A percentile compares a stretch with the other conserved stretches of the same genome.
Conservation (phyloP, 2,329 filamentous ascomycete species). For the Aspergillus sp. region DNA sequence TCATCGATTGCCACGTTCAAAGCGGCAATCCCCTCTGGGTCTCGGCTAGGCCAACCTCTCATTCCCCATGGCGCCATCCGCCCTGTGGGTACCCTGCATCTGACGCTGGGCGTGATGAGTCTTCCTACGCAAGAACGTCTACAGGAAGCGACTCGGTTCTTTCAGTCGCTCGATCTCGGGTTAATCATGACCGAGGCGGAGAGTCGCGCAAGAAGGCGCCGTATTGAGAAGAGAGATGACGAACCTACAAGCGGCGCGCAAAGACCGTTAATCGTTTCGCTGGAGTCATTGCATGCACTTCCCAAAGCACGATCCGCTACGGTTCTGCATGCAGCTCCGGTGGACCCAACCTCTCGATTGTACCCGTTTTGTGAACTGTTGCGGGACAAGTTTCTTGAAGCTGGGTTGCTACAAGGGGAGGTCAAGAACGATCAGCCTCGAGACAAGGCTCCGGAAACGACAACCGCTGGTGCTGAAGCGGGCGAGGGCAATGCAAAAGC, state of each 20-base stretch:
- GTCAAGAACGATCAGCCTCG: slow-evolving; percentile 12
- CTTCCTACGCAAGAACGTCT: slow-evolving; percentile 54
- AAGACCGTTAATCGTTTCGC: slow-evolving; percentile 38
- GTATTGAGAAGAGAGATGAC: neutral
- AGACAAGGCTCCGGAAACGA: neutral
- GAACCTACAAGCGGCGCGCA: neutral
- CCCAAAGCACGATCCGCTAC: slow-evolving; percentile 35
- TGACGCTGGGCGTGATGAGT: slow-evolving; percentile 85
- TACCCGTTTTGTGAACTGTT: slow-evolving; percentile 42
- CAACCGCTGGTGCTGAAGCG: neutral
- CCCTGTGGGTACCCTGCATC: slow-evolving; percentile 75
- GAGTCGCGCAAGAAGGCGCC: slow-evolving; percentile 17
- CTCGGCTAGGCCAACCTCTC: slow-evolving; percentile 23
- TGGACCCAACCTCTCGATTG: slow-evolving; percentile 39
- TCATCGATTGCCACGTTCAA: slow-evolving; percentile 60
- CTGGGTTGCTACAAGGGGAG: slow-evolving; percentile 39
- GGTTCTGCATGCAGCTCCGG: slow-evolving; percentile 38
- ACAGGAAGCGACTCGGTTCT: slow-evolving; percentile 43
- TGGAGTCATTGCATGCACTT: slow-evolving; percentile 42
- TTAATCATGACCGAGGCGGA: slow-evolving; percentile 35
- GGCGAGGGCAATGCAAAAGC: neutral
- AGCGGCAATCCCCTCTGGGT: slow-evolving; percentile 47
- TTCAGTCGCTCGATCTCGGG: slow-evolving; percentile 46
- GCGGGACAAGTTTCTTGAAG: slow-evolving; percentile 42
- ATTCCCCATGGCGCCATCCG: slow-evolving; percentile 68